A percentile compares a stretch with the other conserved stretches of the same genome.
Evolutionary conservation across 345 rosid species (phyloP).

Genomic region (Acer negundo): DNA sequence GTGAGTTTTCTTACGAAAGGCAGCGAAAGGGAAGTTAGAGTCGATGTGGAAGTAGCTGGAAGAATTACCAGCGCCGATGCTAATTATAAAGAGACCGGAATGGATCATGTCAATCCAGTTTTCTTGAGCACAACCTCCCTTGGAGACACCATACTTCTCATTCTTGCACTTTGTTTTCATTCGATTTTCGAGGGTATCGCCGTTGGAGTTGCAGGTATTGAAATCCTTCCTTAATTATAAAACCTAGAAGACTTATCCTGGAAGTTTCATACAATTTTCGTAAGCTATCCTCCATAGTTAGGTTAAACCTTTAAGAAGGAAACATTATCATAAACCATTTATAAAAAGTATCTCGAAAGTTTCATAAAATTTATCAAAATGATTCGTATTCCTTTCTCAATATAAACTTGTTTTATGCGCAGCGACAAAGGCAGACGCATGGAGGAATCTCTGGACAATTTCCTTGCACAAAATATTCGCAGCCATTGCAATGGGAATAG

Average conservation of each 20-base stretch:
- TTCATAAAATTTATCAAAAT: too few relatives aligned
- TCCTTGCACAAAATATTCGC: constrained; percentile 84
- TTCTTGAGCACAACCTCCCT: constrained; percentile 46
- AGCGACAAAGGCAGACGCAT: constrained; percentile 63
- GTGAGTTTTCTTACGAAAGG: constrained; percentile 39
- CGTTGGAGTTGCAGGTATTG: constrained; percentile 72
- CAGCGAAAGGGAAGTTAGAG: constrained; percentile 19
- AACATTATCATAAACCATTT: too few relatives aligned
- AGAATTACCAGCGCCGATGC: constrained; percentile 9
- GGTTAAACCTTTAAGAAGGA: background rate
- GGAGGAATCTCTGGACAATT: constrained; percentile 91
- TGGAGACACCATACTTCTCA: constrained; percentile 75
- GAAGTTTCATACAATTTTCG: too few relatives aligned
- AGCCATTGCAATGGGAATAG: constrained; percentile 88
- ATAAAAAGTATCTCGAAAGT: too few relatives aligned
- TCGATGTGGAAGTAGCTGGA: constrained; percentile 38
- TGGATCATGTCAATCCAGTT: constrained; percentile 30
- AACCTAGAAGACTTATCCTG: background rate
- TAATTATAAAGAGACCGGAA: constrained; percentile 19
- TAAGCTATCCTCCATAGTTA: too few relatives aligned
- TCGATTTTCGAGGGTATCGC: constrained; percentile 91
- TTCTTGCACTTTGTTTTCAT: constrained; percentile 76
- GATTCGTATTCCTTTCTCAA: background rate
- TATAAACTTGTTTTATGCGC: background rate
- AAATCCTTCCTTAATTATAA: background rate